Percentiles rank a stretch among this genome's conserved stretches.
phyloP scores from a whole-genome alignment of 1,139 yeast species.

The Geotrichum carabidarum region DNA sequence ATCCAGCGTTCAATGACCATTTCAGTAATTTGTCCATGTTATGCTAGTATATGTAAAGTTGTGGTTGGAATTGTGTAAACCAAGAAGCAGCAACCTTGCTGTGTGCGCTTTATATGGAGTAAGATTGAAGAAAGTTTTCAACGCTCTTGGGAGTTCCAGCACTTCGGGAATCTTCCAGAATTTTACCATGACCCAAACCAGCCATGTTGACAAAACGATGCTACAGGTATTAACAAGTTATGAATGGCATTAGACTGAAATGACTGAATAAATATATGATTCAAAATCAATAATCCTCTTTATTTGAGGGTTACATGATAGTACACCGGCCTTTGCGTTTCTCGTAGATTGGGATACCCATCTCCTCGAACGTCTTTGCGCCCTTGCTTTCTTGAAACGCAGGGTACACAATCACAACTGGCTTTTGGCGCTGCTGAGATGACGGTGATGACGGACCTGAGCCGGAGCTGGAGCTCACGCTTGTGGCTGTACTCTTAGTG shows the following conservation, averaged over 20 bases:
- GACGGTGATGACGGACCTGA: slow-evolving; percentile 1
- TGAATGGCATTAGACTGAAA: no score
- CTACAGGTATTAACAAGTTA: no score
- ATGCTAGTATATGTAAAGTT: neutral
- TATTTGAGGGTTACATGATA: slow-evolving; percentile 1
- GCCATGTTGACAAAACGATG: no score
- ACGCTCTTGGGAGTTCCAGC: no score
- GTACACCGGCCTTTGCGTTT: slow-evolving; percentile 1
- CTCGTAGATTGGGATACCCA: slow-evolving; percentile 1
- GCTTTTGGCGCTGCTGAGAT: neutral
- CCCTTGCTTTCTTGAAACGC: neutral
- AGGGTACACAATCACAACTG: slow-evolving; percentile 3
- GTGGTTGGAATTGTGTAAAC: neutral
- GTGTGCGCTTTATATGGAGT: neutral
- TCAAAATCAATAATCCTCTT: neutral
- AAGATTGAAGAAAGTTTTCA: no score
- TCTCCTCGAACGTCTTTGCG: slow-evolving; percentile 9
- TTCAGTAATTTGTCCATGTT: slow-evolving; percentile 81
- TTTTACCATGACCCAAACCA: neutral
- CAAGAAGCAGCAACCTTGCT: neutral
- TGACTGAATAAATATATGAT: neutral
- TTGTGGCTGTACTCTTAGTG: neutral
- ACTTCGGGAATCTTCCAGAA: slow-evolving; percentile 1
- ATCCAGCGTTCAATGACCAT: slow-evolving; percentile 67
- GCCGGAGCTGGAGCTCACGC: neutral